phyloP scores from a whole-genome alignment of 805 yeast species.

The Candida germanica region DNA sequence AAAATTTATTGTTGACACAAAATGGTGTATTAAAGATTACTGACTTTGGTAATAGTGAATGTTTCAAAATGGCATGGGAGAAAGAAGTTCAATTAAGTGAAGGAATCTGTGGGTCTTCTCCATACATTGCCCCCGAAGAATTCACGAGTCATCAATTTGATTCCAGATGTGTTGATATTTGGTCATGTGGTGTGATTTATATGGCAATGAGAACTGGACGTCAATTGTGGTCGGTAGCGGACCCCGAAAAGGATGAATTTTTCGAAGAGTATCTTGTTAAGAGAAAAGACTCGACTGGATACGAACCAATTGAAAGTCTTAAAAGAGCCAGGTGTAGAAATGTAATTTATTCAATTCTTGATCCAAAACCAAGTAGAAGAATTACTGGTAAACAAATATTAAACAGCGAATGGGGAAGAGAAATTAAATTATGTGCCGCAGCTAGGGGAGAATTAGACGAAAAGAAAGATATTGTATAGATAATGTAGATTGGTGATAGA shows the following conservation, averaged over 20 bases:
- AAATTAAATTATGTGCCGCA: constrained; percentile 74
- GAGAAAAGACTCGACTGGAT: constrained; percentile 80
- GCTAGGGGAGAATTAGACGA: constrained; percentile 41
- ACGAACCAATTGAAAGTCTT: constrained; percentile 83
- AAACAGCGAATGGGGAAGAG: constrained; percentile 95
- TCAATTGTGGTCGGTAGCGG: constrained; percentile 87
- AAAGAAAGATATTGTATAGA: no score
- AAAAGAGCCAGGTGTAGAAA: constrained; percentile 88
- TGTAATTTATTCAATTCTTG: constrained; percentile 88
- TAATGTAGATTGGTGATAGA: no score
- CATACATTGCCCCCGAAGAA: constrained; percentile 91
- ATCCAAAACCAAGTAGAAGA: constrained; percentile 85
- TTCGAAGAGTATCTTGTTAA: constrained; percentile 71
- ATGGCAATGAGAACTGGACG: constrained; percentile 95
- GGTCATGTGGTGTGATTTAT: constrained; percentile 92
- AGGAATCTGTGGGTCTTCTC: constrained; percentile 82
- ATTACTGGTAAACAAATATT: constrained; percentile 85
- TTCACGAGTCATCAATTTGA: constrained; percentile 66
- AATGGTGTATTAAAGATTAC: constrained; percentile 76
- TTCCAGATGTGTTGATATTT: constrained; percentile 77
- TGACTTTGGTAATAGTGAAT: constrained; percentile 84
- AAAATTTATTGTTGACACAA: constrained; percentile 70
- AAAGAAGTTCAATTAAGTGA: constrained; percentile 63
- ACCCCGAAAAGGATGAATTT: constrained; percentile 71
- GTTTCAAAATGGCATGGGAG: constrained; percentile 86